Evolutionary conservation across 2,329 filamentous ascomycete species (phyloP), one percentile per base, ranked within the genome.

Genomic region (Penicillium sp.): DNA sequence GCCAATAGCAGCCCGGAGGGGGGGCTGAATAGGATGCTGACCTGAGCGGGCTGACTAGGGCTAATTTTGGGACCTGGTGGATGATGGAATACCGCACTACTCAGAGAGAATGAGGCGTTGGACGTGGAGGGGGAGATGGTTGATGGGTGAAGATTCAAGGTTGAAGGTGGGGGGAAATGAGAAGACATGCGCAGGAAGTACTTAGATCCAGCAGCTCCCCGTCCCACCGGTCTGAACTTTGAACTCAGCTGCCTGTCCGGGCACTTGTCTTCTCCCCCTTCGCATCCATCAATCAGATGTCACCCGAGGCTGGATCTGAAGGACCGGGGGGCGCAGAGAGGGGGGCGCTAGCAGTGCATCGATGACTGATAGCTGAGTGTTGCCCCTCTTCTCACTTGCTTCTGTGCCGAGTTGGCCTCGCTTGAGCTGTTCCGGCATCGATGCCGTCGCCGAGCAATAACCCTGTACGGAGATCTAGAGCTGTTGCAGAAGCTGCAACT

Each of bases 281-380:
- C 28, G 29, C 8, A 33, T 41, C 41, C 33, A 39, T 53, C 43
- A 53, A 53, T 50, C 45, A 53, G 15, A 51, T 44, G 45, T 43
- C 34, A 41, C 44, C 43, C 45, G 43, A 45, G 41, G 41, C 43
- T 50, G 39, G 34, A 40, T 49, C 33, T 41, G 39, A 28, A 37
- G 20, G 40, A 39, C 15, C 14, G 32, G 32, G 16, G 20, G 41
- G 28, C 36, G 33, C 29, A 44, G n/a, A 44, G n/a, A n/a, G n/a
- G n/a, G n/a, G n/a, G n/a, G n/a, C 47, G 48, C 51, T 45, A 48
- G 36, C 26, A n/a, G 21, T 33, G 17, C 25, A 43, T 38, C 43
- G 47, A n/a, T n/a, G n/a, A n/a, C n/a, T n/a, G n/a, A n/a, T n/a
- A n/a, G n/a, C n/a, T n/a, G n/a, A n/a, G 25, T 4, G 18, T 30